Evolutionary conservation across 805 yeast genomes (phyloP).

Genomic region (Hanseniaspora osmophila): DNA sequence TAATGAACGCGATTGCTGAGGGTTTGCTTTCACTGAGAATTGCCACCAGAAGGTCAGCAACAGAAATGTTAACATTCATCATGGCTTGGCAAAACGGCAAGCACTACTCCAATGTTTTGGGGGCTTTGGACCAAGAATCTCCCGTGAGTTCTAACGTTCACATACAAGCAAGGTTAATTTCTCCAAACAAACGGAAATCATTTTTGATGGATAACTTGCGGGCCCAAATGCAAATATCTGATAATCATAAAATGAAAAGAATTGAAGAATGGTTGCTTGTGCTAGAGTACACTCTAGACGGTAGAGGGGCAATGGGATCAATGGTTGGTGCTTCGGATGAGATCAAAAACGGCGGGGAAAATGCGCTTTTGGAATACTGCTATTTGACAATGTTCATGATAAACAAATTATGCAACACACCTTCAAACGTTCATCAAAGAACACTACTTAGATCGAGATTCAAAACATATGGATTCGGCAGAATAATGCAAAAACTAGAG

Average conservation of each 20-base stretch:
- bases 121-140: conserved; percentile 24
- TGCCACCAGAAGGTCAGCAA: conserved; percentile 62
- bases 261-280: conserved; percentile 60
- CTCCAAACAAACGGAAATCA: conserved; percentile 5
- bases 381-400: conserved; percentile 20
- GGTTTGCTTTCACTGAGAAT: conserved; percentile 64
- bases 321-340: conserved; percentile 88
- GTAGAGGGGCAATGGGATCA: conserved; percentile 82
- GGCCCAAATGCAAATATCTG: conserved; percentile 5
- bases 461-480: conserved; percentile 19
- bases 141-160: conserved; percentile 12
- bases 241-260: conserved; percentile 26
- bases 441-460: conserved; percentile 19
- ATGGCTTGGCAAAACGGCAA: conserved; percentile 30
- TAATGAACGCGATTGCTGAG: conserved; percentile 50
- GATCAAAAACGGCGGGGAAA: conserved; percentile 34
- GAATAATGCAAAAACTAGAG: conserved; percentile 32
- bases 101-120: conserved; percentile 31
- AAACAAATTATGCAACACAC: conserved; percentile 18
- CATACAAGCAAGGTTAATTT: conserved; percentile 12
- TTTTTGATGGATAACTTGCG: conserved; percentile 2
- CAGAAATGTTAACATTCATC: conserved; percentile 56
- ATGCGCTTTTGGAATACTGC: conserved; percentile 25
- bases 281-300: conserved; percentile 57
- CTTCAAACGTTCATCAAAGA: conserved; percentile 20